These are phyloP conservation scores for Phytopythium ostracodes DNA, from an alignment of 352 stramenopile species.

Conservation along the genomic window DNA sequence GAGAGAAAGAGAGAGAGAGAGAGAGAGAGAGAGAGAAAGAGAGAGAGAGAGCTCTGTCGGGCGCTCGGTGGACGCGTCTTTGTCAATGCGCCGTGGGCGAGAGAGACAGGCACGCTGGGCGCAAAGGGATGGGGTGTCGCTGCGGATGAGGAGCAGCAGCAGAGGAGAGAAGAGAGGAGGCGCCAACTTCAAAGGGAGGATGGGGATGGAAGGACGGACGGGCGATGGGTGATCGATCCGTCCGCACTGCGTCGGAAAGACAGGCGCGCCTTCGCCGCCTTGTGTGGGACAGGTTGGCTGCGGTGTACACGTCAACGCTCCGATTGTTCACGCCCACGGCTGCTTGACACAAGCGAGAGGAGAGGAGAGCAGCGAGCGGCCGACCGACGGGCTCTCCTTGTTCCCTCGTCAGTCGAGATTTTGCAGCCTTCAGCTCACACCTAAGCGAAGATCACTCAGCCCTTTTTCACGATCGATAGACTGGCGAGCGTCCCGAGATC, in stretches of 20 bases:
- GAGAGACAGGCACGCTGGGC: slow-evolving; percentile 3
- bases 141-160: too few relatives aligned
- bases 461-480: background rate
- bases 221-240: background rate
- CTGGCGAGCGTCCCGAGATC: background rate
- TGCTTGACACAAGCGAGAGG: background rate
- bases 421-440: background rate
- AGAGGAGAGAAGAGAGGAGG: background rate
- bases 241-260: background rate
- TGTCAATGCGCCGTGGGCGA: slow-evolving; percentile 1
- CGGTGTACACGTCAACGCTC: slow-evolving; percentile 5
- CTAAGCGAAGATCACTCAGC: background rate
- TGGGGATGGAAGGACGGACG: background rate
- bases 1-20: too few relatives aligned
- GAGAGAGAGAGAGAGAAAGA: too few relatives aligned
- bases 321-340: background rate
- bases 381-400: background rate
- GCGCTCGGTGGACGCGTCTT: slow-evolving; percentile 9
- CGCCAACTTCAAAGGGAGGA: background rate
- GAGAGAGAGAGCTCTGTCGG: too few relatives aligned
- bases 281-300: slow-evolving; percentile 1
- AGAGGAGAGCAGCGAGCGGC: background rate
- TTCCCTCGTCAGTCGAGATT: slow-evolving; percentile 6
- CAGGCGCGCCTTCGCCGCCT: slow-evolving; percentile 1
- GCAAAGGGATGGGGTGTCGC: background rate